phyloP scores from a whole-genome alignment of 768 basidiomycete species.

The Amanita inopinata region DNA sequence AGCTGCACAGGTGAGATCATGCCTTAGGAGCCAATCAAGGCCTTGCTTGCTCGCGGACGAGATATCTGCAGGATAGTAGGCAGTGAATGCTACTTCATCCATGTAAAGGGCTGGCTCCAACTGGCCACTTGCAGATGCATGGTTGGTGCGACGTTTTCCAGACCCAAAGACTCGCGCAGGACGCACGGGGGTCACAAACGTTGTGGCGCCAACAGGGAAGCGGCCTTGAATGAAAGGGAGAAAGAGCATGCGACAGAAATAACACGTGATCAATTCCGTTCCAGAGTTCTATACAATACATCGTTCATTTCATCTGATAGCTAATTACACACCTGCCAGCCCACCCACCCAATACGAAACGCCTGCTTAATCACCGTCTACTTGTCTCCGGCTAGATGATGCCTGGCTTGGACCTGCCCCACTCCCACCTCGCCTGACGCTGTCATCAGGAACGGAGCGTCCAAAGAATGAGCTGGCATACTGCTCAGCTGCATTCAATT shows the following conservation, averaged over 20 bases:
- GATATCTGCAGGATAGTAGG: constrained; percentile 51
- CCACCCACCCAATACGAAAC: too few relatives aligned
- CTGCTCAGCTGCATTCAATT: constrained; percentile 60
- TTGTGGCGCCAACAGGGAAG: constrained; percentile 51
- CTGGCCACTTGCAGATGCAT: constrained; percentile 14
- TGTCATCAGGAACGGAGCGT: constrained; percentile 24
- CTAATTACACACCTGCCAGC: too few relatives aligned
- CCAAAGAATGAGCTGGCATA: constrained; percentile 62
- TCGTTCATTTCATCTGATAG: constrained; percentile 6
- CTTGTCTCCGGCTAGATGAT: neutral
- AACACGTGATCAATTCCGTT: constrained; percentile 3
- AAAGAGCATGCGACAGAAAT: constrained; percentile 26
- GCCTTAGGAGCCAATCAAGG: constrained; percentile 52
- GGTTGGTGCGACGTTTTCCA: constrained; percentile 24
- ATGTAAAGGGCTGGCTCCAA: constrained; percentile 38
- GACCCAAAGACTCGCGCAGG: constrained; percentile 29
- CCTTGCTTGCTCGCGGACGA: constrained; percentile 26
- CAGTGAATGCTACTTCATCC: constrained; percentile 55
- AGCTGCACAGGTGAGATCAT: neutral
- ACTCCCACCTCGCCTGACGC: constrained; percentile 14
- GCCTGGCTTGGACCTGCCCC: constrained; percentile 8
- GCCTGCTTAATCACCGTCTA: too few relatives aligned
- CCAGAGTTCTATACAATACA: constrained; percentile 6
- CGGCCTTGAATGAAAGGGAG: constrained; percentile 33
- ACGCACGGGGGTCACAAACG: constrained; percentile 39